Evolutionary conservation across 192 early-diverging fungal species (phyloP).

Genomic region (Coemansia sp.): DNA sequence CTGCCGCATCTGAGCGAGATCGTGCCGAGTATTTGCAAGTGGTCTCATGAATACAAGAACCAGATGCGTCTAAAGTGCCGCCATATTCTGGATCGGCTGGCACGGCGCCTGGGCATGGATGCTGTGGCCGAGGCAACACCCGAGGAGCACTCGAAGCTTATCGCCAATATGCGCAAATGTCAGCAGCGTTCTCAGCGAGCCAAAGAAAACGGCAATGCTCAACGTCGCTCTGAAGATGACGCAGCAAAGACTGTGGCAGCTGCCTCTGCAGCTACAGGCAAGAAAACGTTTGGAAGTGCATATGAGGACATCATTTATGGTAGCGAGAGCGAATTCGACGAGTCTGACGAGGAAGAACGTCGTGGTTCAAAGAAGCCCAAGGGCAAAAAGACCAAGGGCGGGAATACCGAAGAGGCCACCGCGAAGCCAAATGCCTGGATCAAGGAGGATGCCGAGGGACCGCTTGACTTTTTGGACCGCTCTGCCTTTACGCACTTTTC

Average conservation of each 20-base stretch:
- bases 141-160: constrained; percentile 81
- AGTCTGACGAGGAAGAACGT: constrained; percentile 66
- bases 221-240: constrained; percentile 27
- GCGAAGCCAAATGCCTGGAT: constrained; percentile 54
- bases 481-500: constrained; percentile 70
- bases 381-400: constrained; percentile 37
- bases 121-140: constrained; percentile 76
- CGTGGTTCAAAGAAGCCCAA: constrained; percentile 37
- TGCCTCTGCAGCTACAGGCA: constrained; percentile 47
- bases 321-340: constrained; percentile 86
- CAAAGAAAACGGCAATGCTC: constrained; percentile 36
- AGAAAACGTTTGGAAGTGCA: constrained; percentile 65
- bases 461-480: constrained; percentile 89
- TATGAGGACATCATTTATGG: constrained; percentile 92
- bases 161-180: constrained; percentile 90
- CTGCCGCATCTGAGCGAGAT: constrained; percentile 70
- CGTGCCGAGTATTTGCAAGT: constrained; percentile 71
- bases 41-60: constrained; percentile 82
- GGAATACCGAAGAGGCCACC: constrained; percentile 11
- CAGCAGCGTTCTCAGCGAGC: constrained; percentile 77
- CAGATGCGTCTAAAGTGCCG: constrained; percentile 88
- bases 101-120: constrained; percentile 77
- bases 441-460: constrained; percentile 66
- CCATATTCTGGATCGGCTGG: constrained; percentile 89
- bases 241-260: constrained; percentile 44